Evolutionary conservation across 1,284 basidiomycete species (phyloP).

Genomic region (Moesziomyces sp.): DNA sequence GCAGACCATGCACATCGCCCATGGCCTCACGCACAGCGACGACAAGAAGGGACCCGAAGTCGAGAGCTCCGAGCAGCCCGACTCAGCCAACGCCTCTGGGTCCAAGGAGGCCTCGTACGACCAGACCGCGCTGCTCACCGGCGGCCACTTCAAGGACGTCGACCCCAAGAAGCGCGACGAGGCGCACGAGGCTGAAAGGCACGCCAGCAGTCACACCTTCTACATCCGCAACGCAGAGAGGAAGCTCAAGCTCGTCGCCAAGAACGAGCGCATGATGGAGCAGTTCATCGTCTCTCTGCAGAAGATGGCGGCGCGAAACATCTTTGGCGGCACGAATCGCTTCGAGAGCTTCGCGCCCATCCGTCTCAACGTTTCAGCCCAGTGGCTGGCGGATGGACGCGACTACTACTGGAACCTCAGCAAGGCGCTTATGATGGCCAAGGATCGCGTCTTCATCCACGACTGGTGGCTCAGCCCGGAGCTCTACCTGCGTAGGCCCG

Average conservation of each 20-base stretch:
- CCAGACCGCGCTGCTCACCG: conserved; percentile 58
- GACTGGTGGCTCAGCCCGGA: conserved; percentile 72
- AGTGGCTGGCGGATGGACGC: conserved; percentile 98
- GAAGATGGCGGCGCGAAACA: conserved; percentile 79
- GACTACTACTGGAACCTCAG: conserved; percentile 77
- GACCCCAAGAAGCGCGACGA: conserved; percentile 36
- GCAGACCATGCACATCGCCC: conserved; percentile 63
- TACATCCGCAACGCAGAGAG: conserved; percentile 92
- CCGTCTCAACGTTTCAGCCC: conserved; percentile 88
- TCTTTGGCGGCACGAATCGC: conserved; percentile 80
- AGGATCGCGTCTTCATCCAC: conserved; percentile 73
- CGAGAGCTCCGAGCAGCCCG: conserved; percentile 49
- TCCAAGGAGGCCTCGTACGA: conserved; percentile 45
- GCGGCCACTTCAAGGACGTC: conserved; percentile 54
- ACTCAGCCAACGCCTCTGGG: conserved; percentile 4
- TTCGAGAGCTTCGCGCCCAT: conserved; percentile 91
- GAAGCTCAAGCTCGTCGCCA: conserved; percentile 85
- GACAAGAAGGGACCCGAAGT: conserved; percentile 23
- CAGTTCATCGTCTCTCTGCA: conserved; percentile 96
- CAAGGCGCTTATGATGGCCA: conserved; percentile 88
- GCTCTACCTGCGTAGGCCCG: conserved; percentile 83
- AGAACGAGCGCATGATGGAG: conserved; percentile 93
- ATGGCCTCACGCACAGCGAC: conserved; percentile 48
- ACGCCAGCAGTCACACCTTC: conserved; percentile 82
- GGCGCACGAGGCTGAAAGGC: conserved; percentile 45